These are phyloP conservation scores for Mycena vitilis DNA, from an alignment of 768 basidiomycete genomes.

Conservation along the genomic window DNA sequence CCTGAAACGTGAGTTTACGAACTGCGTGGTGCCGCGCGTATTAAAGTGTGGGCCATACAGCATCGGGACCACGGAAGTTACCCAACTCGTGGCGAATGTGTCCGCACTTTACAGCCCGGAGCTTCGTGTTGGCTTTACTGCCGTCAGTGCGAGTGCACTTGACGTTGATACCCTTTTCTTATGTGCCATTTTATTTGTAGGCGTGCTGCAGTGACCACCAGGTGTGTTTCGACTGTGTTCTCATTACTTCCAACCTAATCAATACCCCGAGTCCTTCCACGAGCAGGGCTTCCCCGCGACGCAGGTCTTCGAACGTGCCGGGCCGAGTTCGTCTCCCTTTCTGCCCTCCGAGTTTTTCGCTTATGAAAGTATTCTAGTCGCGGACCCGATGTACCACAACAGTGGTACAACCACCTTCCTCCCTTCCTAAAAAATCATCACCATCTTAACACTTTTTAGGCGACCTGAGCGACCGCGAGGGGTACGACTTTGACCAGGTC, in stretches of 20 bases:
- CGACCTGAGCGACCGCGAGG: conserved; percentile 81
- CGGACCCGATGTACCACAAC: conserved; percentile 92
- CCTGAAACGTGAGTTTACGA: conserved; percentile 67
- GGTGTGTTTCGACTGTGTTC: conserved; percentile 46
- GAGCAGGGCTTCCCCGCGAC: conserved; percentile 88
- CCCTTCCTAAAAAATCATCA: conserved; percentile 11
- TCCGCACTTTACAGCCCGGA: conserved; percentile 87
- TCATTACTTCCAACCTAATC: not conserved
- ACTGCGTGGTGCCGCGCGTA: conserved; percentile 7
- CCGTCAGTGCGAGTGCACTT: conserved; percentile 51
- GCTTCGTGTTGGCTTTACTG: conserved; percentile 73
- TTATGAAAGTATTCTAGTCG: conserved; percentile 58
- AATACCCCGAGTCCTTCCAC: conserved; percentile 71
- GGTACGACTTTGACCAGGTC: conserved; percentile 88
- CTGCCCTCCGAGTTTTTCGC: not conserved
- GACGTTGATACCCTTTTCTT: conserved; percentile 2
- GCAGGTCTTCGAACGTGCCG: conserved; percentile 89
- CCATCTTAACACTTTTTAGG: conserved; percentile 51
- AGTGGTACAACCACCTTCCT: conserved; percentile 58
- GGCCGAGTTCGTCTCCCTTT: conserved; percentile 60
- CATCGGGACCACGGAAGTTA: conserved; percentile 82
- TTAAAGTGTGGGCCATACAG: conserved; percentile 49
- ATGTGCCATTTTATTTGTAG: conserved; percentile 41
- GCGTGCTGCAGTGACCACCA: conserved; percentile 96
- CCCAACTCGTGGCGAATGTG: conserved; percentile 79